A percentile compares a stretch with the other conserved stretches of the same genome.
Conservation (phyloP, 2,329 filamentous ascomycete species). For the Elsinoe necatrix region DNA sequence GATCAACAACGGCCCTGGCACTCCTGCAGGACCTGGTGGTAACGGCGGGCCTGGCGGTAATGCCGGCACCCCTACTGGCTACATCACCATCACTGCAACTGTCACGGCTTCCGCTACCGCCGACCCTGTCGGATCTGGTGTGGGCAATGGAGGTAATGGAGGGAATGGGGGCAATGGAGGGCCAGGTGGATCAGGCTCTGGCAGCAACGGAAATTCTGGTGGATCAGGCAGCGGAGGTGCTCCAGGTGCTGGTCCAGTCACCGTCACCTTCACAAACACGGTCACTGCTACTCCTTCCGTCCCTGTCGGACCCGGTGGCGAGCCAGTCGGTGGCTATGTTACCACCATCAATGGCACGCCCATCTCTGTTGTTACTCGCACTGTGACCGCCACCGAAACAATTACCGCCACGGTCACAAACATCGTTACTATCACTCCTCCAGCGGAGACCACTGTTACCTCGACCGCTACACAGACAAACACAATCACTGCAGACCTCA, state of each 20-base stretch:
- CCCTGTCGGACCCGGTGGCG: neutral
- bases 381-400: constrained; percentile 7
- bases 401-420: constrained; percentile 10
- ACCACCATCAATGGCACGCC: neutral
- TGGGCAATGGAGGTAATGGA: neutral
- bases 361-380: constrained; percentile 10
- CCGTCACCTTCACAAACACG: constrained; percentile 3
- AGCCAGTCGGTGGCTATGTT: neutral
- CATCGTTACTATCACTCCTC: constrained; percentile 10
- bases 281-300: constrained; percentile 3
- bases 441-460: constrained; percentile 8
- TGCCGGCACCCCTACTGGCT: neutral
- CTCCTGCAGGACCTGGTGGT: neutral
- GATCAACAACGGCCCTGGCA: constrained; percentile 17
- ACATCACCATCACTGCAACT: constrained; percentile 8
- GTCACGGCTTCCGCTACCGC: constrained; percentile 10
- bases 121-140: neutral
- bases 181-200: no score
- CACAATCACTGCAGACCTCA: constrained; percentile 14
- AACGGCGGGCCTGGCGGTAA: neutral
- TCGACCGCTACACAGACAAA: constrained; percentile 2
- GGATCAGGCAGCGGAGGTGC: neutral
- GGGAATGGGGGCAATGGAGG: neutral
- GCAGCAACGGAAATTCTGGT: no score
- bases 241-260: neutral